Base-by-base conservation (phyloP, 352 stramenopile species). In the Phytopythium vexans region DNA sequence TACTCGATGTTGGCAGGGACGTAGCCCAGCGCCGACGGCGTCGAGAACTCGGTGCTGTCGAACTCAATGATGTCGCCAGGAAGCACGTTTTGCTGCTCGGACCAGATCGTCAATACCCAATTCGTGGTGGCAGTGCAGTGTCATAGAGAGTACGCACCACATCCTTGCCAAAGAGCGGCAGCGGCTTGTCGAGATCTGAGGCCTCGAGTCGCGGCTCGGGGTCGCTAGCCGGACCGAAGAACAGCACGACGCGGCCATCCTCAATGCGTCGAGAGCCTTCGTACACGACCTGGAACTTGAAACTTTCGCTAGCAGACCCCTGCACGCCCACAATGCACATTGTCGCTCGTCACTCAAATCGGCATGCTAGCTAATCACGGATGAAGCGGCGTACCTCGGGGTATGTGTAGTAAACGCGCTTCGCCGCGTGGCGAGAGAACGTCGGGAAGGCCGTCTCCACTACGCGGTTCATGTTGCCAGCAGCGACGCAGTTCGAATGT, bases 121-220 rank as follows among this genome's bases (percentile, higher is more conserved):
- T 27, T 27, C 4, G 15, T 21, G 8, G 8, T 9, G 5, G 4
- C 40, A 37, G 14, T 3, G 15, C 7, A 50, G 7, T 3, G 12
- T 3, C 27, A 34, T 10, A 0, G 34, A 32, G 7, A 1, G 3
- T 34, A 68, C 72, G 40, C 66, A 78, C 58, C 39, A 91, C 61
- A 43, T 89, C 80, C 42, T 86, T 82, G 36, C 77, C 73, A 49
- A 91, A 88, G 27, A 91, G 54, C 21, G 80, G 77, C 27, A 71
- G 70, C 41, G 70, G 70, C 11, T 61, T 55, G n/a, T 87, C 71
- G 34, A 87, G 64, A 27, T 87, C 74, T 41, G 86, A 87, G 7
- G 65, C 68, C 31, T 80, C 72, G 14, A 86, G 70, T 31, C 81
- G 75, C 47, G 76, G 75, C 64, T 88, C 74, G 0, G 67, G 69